phyloP scores from a whole-genome alignment of 495 filamentous ascomycete species.

The Penicillium antarcticum region DNA sequence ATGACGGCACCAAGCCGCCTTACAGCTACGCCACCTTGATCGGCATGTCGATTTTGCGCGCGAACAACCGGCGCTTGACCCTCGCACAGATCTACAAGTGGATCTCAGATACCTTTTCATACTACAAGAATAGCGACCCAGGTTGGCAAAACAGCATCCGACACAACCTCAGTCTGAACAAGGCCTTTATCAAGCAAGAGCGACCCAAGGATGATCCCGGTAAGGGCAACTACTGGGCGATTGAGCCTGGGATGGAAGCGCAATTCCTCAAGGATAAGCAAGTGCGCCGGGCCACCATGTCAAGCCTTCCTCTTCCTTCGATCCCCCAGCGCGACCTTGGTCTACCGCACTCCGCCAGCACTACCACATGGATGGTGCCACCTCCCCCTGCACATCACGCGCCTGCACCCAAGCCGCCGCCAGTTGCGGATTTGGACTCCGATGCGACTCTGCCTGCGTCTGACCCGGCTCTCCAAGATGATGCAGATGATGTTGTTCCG shows the following conservation, averaged over 20 bases:
- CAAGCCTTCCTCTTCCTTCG: constrained; percentile 39
- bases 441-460: constrained; percentile 94
- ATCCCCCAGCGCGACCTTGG: constrained; percentile 32
- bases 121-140: constrained; percentile 76
- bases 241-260: constrained; percentile 80
- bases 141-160: constrained; percentile 99
- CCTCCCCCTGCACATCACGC: constrained; percentile 25
- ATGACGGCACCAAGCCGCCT: constrained; percentile 84
- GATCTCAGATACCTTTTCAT: constrained; percentile 91
- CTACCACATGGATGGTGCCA: constrained; percentile 41
- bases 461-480: constrained; percentile 68
- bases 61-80: constrained; percentile 78
- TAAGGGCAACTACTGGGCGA: constrained; percentile 98
- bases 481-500: constrained; percentile 48
- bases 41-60: constrained; percentile 92
- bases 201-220: constrained; percentile 96
- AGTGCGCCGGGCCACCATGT: constrained; percentile 53
- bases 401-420: constrained; percentile 17
- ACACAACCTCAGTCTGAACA: constrained; percentile 96
- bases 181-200: constrained; percentile 94
- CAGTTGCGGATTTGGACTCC: constrained; percentile 68
- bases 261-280: constrained; percentile 86
- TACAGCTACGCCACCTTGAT: constrained; percentile 96
- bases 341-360: constrained; percentile 25
- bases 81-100: constrained; percentile 98